A percentile compares a stretch with the other conserved stretches of the same genome.
Evolutionary conservation across 2,329 filamentous ascomycete species (phyloP).

Genomic region (Diatrype stigma): DNA sequence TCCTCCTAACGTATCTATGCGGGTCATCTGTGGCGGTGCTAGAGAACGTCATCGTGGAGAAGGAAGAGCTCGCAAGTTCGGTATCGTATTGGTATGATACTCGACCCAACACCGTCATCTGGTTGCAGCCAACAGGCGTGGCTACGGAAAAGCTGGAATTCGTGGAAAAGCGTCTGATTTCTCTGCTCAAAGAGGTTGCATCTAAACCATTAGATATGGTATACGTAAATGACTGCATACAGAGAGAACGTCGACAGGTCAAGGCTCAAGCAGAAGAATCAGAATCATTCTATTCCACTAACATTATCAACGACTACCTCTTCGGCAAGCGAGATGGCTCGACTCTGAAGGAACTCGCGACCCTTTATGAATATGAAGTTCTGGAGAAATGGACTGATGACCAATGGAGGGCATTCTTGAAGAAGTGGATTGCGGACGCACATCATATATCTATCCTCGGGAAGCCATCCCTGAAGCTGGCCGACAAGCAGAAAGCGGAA

Average conservation of each 20-base stretch:
- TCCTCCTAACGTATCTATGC: constrained; percentile 80
- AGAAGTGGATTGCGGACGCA: constrained; percentile 79
- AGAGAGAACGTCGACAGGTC: constrained; percentile 73
- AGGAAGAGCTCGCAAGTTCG: constrained; percentile 84
- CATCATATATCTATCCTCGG: constrained; percentile 85
- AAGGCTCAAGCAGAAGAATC: constrained; percentile 81
- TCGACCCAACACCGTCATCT: constrained; percentile 77
- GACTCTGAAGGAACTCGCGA: constrained; percentile 58
- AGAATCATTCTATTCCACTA: constrained; percentile 74
- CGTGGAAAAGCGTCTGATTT: constrained; percentile 81
- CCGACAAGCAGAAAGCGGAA: constrained; percentile 74
- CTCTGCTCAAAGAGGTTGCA: constrained; percentile 76
- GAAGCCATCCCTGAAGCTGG: constrained; percentile 75
- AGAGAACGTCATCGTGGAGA: constrained; percentile 89
- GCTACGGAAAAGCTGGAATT: constrained; percentile 78
- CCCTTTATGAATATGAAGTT: constrained; percentile 57
- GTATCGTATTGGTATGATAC: constrained; percentile 76
- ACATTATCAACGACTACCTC: constrained; percentile 87
- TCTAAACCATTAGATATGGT: constrained; percentile 80
- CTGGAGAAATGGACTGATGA: constrained; percentile 77
- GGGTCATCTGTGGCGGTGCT: constrained; percentile 90
- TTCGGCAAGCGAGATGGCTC: constrained; percentile 85
- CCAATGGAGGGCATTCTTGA: constrained; percentile 79
- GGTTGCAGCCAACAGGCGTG: constrained; percentile 81
- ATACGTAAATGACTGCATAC: constrained; percentile 85